Conservation (phyloP, 257 asterid species). For the Lycium ferocissimum region DNA sequence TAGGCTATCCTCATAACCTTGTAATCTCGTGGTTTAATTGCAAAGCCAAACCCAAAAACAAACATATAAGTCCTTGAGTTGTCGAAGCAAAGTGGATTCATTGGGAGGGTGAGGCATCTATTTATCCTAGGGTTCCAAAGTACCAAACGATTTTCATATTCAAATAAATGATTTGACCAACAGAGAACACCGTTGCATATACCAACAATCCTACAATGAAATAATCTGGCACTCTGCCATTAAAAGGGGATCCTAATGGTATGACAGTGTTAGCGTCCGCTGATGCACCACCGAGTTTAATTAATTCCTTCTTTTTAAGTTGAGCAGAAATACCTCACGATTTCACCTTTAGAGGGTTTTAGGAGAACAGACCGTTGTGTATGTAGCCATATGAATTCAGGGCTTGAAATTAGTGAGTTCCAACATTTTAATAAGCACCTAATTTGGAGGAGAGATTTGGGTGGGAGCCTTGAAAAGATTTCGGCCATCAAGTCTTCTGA, state of each 20-base stretch:
- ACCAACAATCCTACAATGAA: conserved; percentile 18
- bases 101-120: no score
- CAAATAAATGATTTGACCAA: no score
- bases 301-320: no score
- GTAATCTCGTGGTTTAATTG: background rate
- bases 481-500: conserved; percentile 28
- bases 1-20: background rate
- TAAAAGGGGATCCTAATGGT: no score
- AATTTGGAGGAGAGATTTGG: conserved; percentile 30
- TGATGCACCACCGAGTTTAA: no score
- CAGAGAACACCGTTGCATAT: no score
- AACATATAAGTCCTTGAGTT: background rate
- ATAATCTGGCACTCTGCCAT: no score
- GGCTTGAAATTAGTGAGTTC: conserved; percentile 29
- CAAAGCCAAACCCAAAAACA: background rate
- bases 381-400: conserved; percentile 30
- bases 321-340: no score
- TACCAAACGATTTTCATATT: no score
- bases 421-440: conserved; percentile 35
- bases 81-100: background rate
- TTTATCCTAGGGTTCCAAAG: no score
- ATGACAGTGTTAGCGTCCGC: no score
- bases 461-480: conserved; percentile 29
- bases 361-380: background rate
- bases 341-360: background rate